Conservation (phyloP, 2,329 filamentous ascomycete species). For the Fonsecaea monophora region DNA sequence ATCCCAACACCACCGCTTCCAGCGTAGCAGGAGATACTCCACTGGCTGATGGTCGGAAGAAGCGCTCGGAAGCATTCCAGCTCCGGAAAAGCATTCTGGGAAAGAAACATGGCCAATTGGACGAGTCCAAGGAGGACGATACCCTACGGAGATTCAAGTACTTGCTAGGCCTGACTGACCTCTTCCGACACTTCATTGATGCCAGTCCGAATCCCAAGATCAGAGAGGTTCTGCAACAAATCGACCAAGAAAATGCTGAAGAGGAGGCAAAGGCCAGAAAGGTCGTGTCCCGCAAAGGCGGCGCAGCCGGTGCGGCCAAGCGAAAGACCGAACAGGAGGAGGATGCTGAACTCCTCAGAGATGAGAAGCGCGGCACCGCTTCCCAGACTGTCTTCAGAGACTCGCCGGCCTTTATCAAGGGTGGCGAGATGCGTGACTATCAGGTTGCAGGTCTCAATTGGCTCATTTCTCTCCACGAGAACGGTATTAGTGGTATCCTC, state of each 20-base stretch:
- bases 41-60: conserved; percentile 76
- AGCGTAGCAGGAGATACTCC: conserved; percentile 79
- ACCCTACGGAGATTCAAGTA: conserved; percentile 94
- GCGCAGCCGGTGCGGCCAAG: conserved; percentile 74
- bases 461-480: conserved; percentile 96
- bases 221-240: conserved; percentile 90
- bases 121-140: conserved; percentile 96
- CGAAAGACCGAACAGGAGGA: conserved; percentile 96
- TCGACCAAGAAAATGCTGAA: conserved; percentile 87
- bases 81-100: conserved; percentile 90
- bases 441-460: conserved; percentile 95
- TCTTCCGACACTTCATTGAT: conserved; percentile 99
- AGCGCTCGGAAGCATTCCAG: conserved; percentile 84
- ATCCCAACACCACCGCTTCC: conserved; percentile 74
- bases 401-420: conserved; percentile 86
- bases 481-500: conserved; percentile 96
- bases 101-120: conserved; percentile 90
- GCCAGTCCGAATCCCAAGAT: conserved; percentile 95
- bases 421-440: conserved; percentile 90
- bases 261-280: conserved; percentile 74
- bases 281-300: conserved; percentile 78
- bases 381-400: conserved; percentile 92
- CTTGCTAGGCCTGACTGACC: conserved; percentile 88
- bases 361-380: conserved; percentile 86
- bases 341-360: conserved; percentile 83